Base-by-base conservation (phyloP, 495 filamentous ascomycete genomes). In the Aspergillus mulundensis region DNA sequence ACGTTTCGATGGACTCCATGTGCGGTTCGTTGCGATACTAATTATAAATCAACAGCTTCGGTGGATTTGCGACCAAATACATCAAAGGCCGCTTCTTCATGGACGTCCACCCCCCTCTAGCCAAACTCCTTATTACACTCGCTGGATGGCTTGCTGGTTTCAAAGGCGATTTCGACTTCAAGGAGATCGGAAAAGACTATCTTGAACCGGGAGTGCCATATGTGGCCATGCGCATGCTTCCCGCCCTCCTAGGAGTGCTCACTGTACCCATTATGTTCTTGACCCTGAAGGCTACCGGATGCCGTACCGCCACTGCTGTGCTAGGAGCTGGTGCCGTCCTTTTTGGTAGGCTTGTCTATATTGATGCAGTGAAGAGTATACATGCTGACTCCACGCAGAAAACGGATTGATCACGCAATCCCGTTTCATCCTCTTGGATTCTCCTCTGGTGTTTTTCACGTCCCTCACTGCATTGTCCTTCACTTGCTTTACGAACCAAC, bases 131-230 rank as follows among this genome's bases (percentile, higher is more conserved):
- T 61, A 88, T 98, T 57, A 96, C 94, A 40, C 84, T 98, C 40
- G 91, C 93, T 59, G 94, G 94, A 48, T 98, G 88, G 87, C 73
- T 97, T 47, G 94, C 92, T 59, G 94, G 95, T 20, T 98, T 97
- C 66, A 82, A 97, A 70, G 94, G 94, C 47, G 80, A 89, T 43
- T 98, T 98, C 58, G 94, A 98, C 68, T 98, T 98, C 79, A 98
- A 98, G 77, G 95, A 98, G 62, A 98, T 98, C 77, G 94, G 94
- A 64, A 97, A 97, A 76, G 94, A 98, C 66, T 98, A 98, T 64
- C 66, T 97, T 45, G 95, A 93, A 71, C 90, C 95, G 0, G 85
- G 87, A 19, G 94, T 98, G 43, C 94, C 94, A 12, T 98, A 97
- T 74, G 95, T 98, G 16, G 90, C 94, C 39, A 98, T 98, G 94